These are phyloP conservation scores for Candida sanyaensis DNA, from an alignment of 1,139 yeast genomes.

Conservation along the genomic window DNA sequence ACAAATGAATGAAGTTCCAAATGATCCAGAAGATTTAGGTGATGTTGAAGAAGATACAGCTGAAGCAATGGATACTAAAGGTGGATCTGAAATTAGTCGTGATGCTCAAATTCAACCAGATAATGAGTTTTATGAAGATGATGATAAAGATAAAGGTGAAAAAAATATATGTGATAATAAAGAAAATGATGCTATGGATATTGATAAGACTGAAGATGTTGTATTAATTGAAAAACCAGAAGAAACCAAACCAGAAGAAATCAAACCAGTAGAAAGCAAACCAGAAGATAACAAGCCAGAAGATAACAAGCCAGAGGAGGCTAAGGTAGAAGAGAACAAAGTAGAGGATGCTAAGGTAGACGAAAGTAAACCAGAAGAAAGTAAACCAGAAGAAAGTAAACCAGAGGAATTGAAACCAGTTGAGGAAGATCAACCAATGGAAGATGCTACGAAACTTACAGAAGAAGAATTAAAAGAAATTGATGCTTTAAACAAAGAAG, in stretches of 20 bases:
- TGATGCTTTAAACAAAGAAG: slow-evolving; percentile 30
- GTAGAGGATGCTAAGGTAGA: slow-evolving; percentile 54
- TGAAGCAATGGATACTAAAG: slow-evolving; percentile 81
- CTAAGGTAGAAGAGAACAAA: too few relatives aligned
- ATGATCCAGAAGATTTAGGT: slow-evolving; percentile 77
- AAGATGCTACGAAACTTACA: slow-evolving; percentile 21
- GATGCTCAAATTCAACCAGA: slow-evolving; percentile 70
- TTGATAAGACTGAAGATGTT: slow-evolving; percentile 66
- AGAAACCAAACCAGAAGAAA: background rate
- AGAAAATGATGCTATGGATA: slow-evolving; percentile 35
- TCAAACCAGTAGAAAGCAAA: background rate
- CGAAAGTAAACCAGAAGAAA: slow-evolving; percentile 73
- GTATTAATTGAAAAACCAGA: background rate
- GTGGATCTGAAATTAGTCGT: slow-evolving; percentile 85
- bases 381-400: slow-evolving; percentile 28
- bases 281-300: background rate
- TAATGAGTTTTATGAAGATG: slow-evolving; percentile 68
- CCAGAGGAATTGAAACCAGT: slow-evolving; percentile 1
- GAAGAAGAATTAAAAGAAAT: slow-evolving; percentile 44
- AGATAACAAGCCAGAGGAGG: background rate
- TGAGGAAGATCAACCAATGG: slow-evolving; percentile 7
- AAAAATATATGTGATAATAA: slow-evolving; percentile 23
- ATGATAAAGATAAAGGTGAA: slow-evolving; percentile 53
- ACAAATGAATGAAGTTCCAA: slow-evolving; percentile 88
- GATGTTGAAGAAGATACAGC: slow-evolving; percentile 73